A percentile compares a stretch with the other conserved stretches of the same genome.
These are phyloP conservation scores for Beauveria australis DNA, from an alignment of 2,329 filamentous ascomycete species.

Conservation along the genomic window DNA sequence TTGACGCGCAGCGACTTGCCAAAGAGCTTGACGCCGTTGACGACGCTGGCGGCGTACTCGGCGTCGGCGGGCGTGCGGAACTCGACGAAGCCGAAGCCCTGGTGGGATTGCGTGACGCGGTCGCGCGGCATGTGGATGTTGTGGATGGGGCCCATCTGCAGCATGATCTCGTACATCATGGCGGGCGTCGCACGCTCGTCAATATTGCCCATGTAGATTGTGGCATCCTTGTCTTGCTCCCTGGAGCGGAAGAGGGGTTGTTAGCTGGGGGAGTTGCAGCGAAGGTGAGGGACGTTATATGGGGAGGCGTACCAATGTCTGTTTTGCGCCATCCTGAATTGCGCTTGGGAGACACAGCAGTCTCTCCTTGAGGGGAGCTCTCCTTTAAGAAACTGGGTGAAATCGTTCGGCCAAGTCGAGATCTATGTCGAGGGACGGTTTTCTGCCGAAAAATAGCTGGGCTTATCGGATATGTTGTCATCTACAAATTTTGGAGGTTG, in stretches of 20 bases:
- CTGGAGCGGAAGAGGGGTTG: conserved; percentile 32
- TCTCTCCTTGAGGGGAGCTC: background rate
- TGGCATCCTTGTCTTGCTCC: conserved; percentile 98
- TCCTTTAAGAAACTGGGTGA: conserved; percentile 8
- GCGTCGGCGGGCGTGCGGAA: conserved; percentile 93
- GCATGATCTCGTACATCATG: conserved; percentile 95
- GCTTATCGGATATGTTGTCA: background rate
- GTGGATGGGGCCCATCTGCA: conserved; percentile 92
- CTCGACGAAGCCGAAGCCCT: conserved; percentile 98
- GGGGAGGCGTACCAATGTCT: conserved; percentile 58
- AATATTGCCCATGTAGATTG: conserved; percentile 96
- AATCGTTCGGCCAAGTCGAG: too few relatives aligned
- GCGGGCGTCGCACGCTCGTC: conserved; percentile 90
- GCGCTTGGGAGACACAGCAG: background rate
- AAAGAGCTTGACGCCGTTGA: conserved; percentile 90
- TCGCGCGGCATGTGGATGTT: conserved; percentile 98
- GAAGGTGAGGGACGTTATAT: background rate
- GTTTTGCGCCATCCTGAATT: conserved; percentile 53
- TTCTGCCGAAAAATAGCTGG: background rate
- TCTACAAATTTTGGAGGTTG: conserved; percentile 6
- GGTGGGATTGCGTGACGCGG: conserved; percentile 90
- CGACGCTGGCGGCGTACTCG: conserved; percentile 91
- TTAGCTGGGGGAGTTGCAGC: background rate
- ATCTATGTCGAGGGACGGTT: background rate
- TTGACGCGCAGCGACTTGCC: conserved; percentile 96